Base-by-base conservation (phyloP, 2,329 filamentous ascomycete genomes). In the Periconia sp. region DNA sequence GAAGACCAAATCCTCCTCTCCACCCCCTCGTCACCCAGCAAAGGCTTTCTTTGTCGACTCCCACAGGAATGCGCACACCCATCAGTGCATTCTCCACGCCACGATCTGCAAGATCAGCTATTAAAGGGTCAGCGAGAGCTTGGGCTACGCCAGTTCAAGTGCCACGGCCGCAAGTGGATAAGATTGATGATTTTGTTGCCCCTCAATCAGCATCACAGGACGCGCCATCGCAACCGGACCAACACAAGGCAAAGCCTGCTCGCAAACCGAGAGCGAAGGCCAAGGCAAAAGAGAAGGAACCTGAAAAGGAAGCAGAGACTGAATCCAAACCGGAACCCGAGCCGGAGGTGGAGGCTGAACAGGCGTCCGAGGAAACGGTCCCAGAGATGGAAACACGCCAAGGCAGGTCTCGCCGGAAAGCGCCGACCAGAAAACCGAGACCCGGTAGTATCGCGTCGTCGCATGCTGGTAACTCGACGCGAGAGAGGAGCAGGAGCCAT, bases 401-500 rank as follows among this genome's bases (percentile, higher is more conserved):
- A n/a, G 65, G 65, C 6, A 66, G 70, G 15, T 62, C 61, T 35
- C 62, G 69, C 33, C 70, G 69, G 27, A 73, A 61, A 60, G 65
- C 60, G 27, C 55, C 66, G 17, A 55, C 60, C 14, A 68, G 63
- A 53, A 59, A 69, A 51, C 58, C 56, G 33, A 61, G 73, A 54
- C 68, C 68, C 23, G 73, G 71, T 40, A 81, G 79, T 54, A 73
- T 76, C 42, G 72, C 76, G 20, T 81, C 79, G 14, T 80, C 79
- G 14, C 74, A 74, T 48, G 71, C 78, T 23, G 77, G 74, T 41
- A 75, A 75, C 6, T 78, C 77, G 15, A 60, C 70, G 23, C 74
- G 75, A 54, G 74, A 72, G 45, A 72, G 76, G 13, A 81, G 78
- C 45, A 70, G 79, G 47, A 81, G 79, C 58, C 77, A 77, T 35